Percentiles rank a stretch among this genome's conserved stretches.
phyloP scores from a whole-genome alignment of 257 asterid genomes.

The Solanum pinnatisectum region DNA sequence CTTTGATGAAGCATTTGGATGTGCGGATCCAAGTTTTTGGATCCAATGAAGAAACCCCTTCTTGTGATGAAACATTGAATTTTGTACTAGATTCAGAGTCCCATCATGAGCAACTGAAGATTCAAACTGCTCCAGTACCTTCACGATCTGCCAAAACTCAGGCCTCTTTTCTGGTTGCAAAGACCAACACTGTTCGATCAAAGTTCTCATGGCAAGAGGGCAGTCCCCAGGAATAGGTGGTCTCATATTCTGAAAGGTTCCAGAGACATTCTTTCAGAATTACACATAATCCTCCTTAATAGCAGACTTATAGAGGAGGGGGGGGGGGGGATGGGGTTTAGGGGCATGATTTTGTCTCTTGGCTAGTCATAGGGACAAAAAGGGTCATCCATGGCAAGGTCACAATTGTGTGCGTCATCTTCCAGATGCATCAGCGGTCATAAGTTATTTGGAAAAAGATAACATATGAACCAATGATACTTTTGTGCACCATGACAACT shows the following conservation, averaged over 20 bases:
- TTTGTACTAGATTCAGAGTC: conserved; percentile 24
- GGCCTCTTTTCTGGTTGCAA: conserved; percentile 36
- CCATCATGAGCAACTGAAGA: conserved; percentile 29
- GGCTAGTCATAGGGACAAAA: background rate
- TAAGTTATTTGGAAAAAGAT: background rate
- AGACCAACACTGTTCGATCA: conserved; percentile 39
- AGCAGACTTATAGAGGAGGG: background rate
- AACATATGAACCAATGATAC: background rate
- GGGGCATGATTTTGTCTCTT: background rate
- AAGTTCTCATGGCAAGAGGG: conserved; percentile 24
- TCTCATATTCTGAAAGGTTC: conserved; percentile 19
- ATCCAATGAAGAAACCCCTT: conserved; percentile 37
- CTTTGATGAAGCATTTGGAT: conserved; percentile 16
- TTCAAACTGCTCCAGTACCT: conserved; percentile 31
- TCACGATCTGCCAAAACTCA: conserved; percentile 37
- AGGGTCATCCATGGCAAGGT: background rate
- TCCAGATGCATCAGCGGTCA: background rate
- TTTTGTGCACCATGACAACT: background rate
- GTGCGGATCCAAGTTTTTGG: conserved; percentile 33
- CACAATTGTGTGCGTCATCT: background rate
- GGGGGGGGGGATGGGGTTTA: background rate
- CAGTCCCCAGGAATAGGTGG: conserved; percentile 22
- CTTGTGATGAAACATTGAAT: conserved; percentile 8
- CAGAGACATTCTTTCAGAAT: background rate
- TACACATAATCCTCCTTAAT: background rate